Evolutionary conservation across 2,329 filamentous ascomycete species (phyloP), one percentile per base, ranked within the genome.

Genomic region (Apiospora malaysiana): DNA sequence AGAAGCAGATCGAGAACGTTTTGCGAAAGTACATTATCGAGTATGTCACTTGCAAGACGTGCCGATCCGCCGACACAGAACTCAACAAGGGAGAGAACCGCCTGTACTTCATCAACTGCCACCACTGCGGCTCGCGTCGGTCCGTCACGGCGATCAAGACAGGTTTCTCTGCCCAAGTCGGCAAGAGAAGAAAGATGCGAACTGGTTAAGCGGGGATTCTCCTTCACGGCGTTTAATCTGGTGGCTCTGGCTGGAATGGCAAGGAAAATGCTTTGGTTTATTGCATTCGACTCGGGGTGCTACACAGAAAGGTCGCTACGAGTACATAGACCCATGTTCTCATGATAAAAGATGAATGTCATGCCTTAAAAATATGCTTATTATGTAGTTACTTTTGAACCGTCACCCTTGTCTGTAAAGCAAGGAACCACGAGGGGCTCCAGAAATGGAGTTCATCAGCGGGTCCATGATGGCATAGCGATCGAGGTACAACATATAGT

Each of bases 11-110:
- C 81, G 96, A 99, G 87, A 97, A 97, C 84, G 94, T 98, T 69
- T 85, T 98, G 81, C 89, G 95, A 85, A 93, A 95, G 87, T 97
- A 97, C 83, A 98, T 97, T 81, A 93, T 97, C 84, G 95, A 98
- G 86, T 98, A 98, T 81, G 95, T 99, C 74, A 98, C 95, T 69
- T 99, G 96, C 92, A 98, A 98, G 87, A 99, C 96, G 51, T 99
- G 96, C 88, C 91, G 95, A 81, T 95, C 93, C 40, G 94, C 94
- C 79, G 94, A 98, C 80, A 98, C 95, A 70, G 94, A 97, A 82
- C 91, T 99, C 81, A 97, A 92, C 90, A 98, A 98, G 88, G 96
- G 95, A 84, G 96, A 99, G 86, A 99, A 98, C 88, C 93, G 96
- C 86, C 88, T 99, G 75, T 98, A 97, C 87, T 99, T 98, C 87